Evolutionary conservation across 2,329 filamentous ascomycete genomes (phyloP), one percentile per base, ranked within the genome.

Genomic region (Arthrobotrys megalospora): DNA sequence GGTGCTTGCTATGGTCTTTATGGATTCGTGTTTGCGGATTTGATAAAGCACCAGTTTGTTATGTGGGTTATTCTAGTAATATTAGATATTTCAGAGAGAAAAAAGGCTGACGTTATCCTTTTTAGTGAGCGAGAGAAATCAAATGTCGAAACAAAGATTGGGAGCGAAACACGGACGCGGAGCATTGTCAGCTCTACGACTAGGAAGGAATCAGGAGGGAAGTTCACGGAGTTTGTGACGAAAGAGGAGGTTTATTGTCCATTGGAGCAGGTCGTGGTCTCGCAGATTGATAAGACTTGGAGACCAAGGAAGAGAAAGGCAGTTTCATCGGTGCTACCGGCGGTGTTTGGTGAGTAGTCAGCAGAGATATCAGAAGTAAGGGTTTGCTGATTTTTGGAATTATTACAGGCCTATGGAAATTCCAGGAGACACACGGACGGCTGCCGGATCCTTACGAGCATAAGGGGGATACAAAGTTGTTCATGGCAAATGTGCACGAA

Each of bases 21-120:
- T 84, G 96, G 96, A 70, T 99, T 93, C 86, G 92, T 97, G 80
- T 99, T 99, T 84, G 92, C 92, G 73, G 96, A 99, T 84, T 88
- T 99, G 21, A 93, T 97, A 81, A 89, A 91, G 82, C 96, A 99
- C 84, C 91, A 94, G 82, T 99, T 93, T 83, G 90, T 96, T 77
- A 91, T 99, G 81, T 81, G 72, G 53, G 63, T 63, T 34, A 38
- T 14, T 21, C n/a, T 12, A 19, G 1, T 38, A 1, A 8, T 36
- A 45, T 32, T 28, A 5, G 47, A 12, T 21, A 14, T 34, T 38
- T 36, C 11, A 21, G 10, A 60, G 53, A 43, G n/a, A n/a, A n/a
- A n/a, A n/a, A n/a, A 10, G 11, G 24, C 19, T 60, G 24, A 28
- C 50, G 6, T 52, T 28, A 32, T 45, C 6, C n/a, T n/a, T 12